Percentiles rank a stretch among this genome's conserved stretches.
phyloP scores from a whole-genome alignment of 805 yeast species.

The Isabelozyma heimii region DNA sequence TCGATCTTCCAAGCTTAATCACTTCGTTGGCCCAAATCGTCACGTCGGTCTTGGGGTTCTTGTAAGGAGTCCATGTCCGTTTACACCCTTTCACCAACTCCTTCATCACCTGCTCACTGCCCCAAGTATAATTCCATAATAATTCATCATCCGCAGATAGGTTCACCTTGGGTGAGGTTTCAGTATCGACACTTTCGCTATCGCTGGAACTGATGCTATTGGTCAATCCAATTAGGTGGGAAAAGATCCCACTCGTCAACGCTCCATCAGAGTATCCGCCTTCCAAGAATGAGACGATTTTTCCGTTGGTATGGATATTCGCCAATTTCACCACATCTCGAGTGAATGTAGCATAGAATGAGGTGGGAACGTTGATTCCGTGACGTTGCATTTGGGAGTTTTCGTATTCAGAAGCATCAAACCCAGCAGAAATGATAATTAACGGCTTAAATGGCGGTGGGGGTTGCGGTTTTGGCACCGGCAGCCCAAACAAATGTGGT shows the following conservation, averaged over 20 bases:
- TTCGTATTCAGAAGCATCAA: conserved; percentile 84
- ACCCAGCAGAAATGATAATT: conserved; percentile 80
- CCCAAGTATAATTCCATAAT: conserved; percentile 65
- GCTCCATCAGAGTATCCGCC: conserved; percentile 90
- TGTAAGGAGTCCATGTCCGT: conserved; percentile 59
- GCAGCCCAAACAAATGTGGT: conserved; percentile 26
- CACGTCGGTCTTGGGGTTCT: conserved; percentile 49
- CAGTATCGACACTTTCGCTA: neutral
- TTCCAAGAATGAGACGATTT: conserved; percentile 67
- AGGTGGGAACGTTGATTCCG: conserved; percentile 76
- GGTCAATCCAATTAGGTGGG: conserved; percentile 73
- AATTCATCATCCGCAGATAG: conserved; percentile 19
- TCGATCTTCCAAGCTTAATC: conserved; percentile 56
- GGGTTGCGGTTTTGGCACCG: conserved; percentile 27
- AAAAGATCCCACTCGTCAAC: conserved; percentile 70
- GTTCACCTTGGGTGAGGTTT: neutral
- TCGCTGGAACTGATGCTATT: conserved; percentile 14
- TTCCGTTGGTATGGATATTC: conserved; percentile 57
- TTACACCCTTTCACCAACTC: conserved; percentile 70
- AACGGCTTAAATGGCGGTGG: conserved; percentile 44
- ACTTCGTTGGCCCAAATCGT: conserved; percentile 66
- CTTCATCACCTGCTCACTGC: conserved; percentile 56
- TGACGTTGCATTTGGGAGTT: conserved; percentile 84
- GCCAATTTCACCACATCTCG: conserved; percentile 70
- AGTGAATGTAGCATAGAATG: conserved; percentile 71